Base-by-base conservation (phyloP, 2,329 filamentous ascomycete species). In the Penicillium hesseltinei region DNA sequence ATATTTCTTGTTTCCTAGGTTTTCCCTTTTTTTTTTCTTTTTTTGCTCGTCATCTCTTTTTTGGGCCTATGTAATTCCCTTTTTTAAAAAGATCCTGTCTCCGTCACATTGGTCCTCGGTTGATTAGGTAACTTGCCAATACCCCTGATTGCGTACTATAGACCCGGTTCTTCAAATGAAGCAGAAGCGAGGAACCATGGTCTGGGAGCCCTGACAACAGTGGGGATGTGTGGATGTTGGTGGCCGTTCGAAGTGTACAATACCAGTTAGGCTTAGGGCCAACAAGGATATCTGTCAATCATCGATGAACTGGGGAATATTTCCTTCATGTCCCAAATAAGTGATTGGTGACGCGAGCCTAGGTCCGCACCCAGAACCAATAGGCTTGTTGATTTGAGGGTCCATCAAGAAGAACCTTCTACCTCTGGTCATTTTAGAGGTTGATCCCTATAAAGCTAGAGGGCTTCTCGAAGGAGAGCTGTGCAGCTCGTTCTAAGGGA, bases 81-180 rank as follows among this genome's bases (percentile, higher is more conserved):
- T 43, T 57, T 19, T 51, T 36, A 7, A 1, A 5, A 25, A 23
- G n/a, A 29, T 40, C 17, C 17, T 46, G 29, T 39, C 29, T n/a
- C n/a, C 19, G 19, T 47, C 25, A 31, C 19, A 40, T 49, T 40
- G 39, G 36, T 45, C 36, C 29, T 29, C 17, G 36, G 45, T 43
- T 48, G 51, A 57, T 60, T 59, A 57, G 51, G 61, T 60, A 62
- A 58, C 25, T 48, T 29, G 19, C 23, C 57, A 44, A 25, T 54
- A 45, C 65, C 64, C 63, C 65, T 67, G 63, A 66, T 65, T 66
- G 65, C 63, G 63, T 66, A 67, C 45, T 59, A 62, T 64, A 60
- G 62, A 58, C 60, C 64, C 59, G 58, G 59, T 63, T 66, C 59
- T 63, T 62, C 58, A 62, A 66, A 67, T 65, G 62, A 66, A 56